Base-by-base conservation (phyloP, 768 basidiomycete genomes). In the Serendipita indica region DNA sequence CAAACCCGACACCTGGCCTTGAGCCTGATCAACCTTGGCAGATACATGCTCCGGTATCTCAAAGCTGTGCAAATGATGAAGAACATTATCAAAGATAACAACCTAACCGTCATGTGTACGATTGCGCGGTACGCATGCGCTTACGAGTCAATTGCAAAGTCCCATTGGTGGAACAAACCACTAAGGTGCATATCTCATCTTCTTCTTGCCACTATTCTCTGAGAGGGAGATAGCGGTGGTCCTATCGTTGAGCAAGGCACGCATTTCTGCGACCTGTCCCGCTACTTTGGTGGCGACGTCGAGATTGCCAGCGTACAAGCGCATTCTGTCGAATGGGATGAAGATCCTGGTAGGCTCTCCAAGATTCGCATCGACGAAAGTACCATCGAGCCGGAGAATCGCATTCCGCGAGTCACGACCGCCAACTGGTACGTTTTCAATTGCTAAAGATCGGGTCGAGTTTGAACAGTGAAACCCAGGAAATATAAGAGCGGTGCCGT, bases 31-130 rank as follows among this genome's bases (percentile, higher is more conserved):
- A 16, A 62, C 33, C 60, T 61, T 12, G 63, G 62, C 61, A 89
- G 89, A 60, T 91, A 90, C 69, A 96, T 96, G 91, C 75, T 96
- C 63, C 82, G 91, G 62, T 93, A 94, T 73, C 77, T 94, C 65
- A 86, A 85, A 70, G 92, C 86, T 32, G 89, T 94, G 20, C 91
- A 96, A 72, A 84, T 83, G 79, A 96, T 97, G 89, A 93, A 94
- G 73, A 79, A 85, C 61, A 92, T 97, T 69, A 87, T 99, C 68
- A 76, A 88, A 67, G 90, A 94, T 62, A 97, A 97, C 69, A 80
- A 89, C 67, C 77, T 99, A 60, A 86, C 85, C 20, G 92, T 99
- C 57, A 97, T 98, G 93, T 78, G 85, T 45, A 98, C 94, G 33
- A 83, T 93, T 64, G 93, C 92, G 5, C 85, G 94, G 60, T 99